phyloP scores from a whole-genome alignment of 805 yeast genomes.

The Candida pseudofarinosa region DNA sequence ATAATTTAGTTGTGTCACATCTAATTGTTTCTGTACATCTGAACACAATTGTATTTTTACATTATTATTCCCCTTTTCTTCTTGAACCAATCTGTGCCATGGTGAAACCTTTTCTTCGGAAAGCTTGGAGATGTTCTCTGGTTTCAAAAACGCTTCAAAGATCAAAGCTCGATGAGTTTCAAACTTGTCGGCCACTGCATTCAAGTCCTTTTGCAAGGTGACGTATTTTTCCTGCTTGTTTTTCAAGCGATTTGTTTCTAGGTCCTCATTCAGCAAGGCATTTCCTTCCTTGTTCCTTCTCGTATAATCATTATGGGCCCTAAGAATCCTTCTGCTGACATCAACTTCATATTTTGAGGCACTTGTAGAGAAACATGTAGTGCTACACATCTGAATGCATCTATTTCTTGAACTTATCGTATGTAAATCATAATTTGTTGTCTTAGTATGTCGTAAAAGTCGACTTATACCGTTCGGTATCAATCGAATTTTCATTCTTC shows the following conservation, averaged over 20 bases:
- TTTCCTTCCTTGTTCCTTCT: neutral
- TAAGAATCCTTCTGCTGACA: neutral
- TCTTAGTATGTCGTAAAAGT: neutral
- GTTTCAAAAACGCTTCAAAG: constrained; percentile 8
- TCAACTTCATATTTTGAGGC: neutral
- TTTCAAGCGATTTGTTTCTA: neutral
- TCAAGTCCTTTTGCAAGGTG: neutral
- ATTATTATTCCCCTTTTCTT: neutral
- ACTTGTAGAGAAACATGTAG: neutral
- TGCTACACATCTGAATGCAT: too few relatives aligned
- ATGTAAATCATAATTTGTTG: neutral
- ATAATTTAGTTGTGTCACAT: constrained; percentile 2
- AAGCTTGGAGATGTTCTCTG: constrained; percentile 2
- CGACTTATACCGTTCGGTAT: neutral
- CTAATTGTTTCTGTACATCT: constrained; percentile 1
- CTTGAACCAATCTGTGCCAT: constrained; percentile 9
- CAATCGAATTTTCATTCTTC: neutral
- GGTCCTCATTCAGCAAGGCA: neutral
- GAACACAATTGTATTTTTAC: neutral
- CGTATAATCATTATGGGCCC: neutral
- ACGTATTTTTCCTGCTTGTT: neutral
- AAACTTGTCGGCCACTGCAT: constrained; percentile 10
- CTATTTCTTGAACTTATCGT: too few relatives aligned
- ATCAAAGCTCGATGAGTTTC: constrained; percentile 9
- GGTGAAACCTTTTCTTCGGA: constrained; percentile 1